Conservation (phyloP, 2,329 filamentous ascomycete species). For the Lachnellula suecica region DNA sequence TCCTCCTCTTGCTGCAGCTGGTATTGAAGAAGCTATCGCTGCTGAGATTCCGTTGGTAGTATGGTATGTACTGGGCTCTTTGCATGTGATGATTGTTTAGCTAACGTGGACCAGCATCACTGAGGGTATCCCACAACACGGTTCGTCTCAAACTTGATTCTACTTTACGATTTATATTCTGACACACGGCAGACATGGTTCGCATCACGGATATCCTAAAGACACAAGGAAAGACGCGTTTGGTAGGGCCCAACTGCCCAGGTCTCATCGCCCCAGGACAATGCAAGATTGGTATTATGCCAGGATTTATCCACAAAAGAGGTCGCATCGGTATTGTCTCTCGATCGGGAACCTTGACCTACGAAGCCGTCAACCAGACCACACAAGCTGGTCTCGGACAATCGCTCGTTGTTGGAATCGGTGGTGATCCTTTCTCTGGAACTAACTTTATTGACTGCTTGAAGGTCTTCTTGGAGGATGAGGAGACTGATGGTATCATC, state of each 20-base stretch:
- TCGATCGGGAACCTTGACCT: slow-evolving; percentile 95
- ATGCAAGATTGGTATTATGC: slow-evolving; percentile 99
- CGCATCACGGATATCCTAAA: slow-evolving; percentile 98
- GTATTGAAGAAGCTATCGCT: slow-evolving; percentile 94
- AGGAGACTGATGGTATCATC: slow-evolving; percentile 98
- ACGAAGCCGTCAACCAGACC: slow-evolving; percentile 99
- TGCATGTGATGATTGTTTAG: slow-evolving; percentile 15
- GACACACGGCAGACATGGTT: slow-evolving; percentile 76
- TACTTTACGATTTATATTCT: slow-evolving; percentile 14
- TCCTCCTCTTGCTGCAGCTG: slow-evolving; percentile 84
- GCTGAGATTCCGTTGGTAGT: slow-evolving; percentile 95
- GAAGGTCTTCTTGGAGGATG: slow-evolving; percentile 92
- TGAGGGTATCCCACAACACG: slow-evolving; percentile 96
- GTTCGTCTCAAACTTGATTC: slow-evolving; percentile 48
- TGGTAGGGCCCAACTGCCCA: slow-evolving; percentile 97
- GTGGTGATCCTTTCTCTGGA: slow-evolving; percentile 96
- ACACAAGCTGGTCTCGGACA: slow-evolving; percentile 95
- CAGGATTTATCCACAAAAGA: slow-evolving; percentile 99
- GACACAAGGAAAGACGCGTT: slow-evolving; percentile 93
- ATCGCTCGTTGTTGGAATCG: slow-evolving; percentile 96
- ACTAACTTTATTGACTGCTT: slow-evolving; percentile 99
- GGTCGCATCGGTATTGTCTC: slow-evolving; percentile 98
- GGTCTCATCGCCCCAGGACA: slow-evolving; percentile 93
- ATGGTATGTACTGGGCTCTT: slow-evolving; percentile 51
- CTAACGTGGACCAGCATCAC: slow-evolving; percentile 61